phyloP scores from a whole-genome alignment of 345 rosid genomes.

The Gossypium stocksii region DNA sequence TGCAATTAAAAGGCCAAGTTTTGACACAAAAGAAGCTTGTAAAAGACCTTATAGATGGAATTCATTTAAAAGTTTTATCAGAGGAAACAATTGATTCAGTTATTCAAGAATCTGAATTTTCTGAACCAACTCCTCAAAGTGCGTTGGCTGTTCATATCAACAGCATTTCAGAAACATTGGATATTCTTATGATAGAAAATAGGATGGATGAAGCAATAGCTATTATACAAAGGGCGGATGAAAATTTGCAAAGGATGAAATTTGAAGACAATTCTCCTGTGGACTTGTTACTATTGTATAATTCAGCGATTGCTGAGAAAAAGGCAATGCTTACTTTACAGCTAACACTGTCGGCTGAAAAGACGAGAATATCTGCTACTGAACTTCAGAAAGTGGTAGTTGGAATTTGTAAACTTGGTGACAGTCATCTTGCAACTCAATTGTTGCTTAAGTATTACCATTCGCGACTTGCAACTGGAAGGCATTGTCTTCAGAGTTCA shows the following conservation, averaged over 20 bases:
- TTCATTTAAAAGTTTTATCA: constrained; percentile 23
- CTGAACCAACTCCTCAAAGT: constrained; percentile 22
- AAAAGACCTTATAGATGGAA: constrained; percentile 34
- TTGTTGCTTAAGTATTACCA: constrained; percentile 51
- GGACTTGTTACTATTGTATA: constrained; percentile 26
- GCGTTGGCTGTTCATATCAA: constrained; percentile 31
- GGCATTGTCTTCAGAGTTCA: constrained; percentile 30
- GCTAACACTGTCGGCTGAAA: constrained; percentile 39
- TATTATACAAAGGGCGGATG: constrained; percentile 37
- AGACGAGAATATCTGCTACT: constrained; percentile 45
- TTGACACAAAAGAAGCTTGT: constrained; percentile 40
- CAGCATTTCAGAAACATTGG: constrained; percentile 40
- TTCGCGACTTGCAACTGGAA: constrained; percentile 38
- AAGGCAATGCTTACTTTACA: constrained; percentile 34
- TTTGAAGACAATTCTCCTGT: constrained; percentile 15
- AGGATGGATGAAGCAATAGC: constrained; percentile 44
- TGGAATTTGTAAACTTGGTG: constrained; percentile 45
- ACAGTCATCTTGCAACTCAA: constrained; percentile 38
- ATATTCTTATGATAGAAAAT: constrained; percentile 40
- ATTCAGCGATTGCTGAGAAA: constrained; percentile 36
- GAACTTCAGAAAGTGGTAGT: constrained; percentile 53
- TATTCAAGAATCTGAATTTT: constrained; percentile 22
- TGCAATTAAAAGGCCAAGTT: constrained; percentile 42
- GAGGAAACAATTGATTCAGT: constrained; percentile 30
- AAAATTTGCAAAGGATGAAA: constrained; percentile 30